Evolutionary conservation across 2,329 filamentous ascomycete genomes (phyloP).

Genomic region (Elsinoe necatrix): DNA sequence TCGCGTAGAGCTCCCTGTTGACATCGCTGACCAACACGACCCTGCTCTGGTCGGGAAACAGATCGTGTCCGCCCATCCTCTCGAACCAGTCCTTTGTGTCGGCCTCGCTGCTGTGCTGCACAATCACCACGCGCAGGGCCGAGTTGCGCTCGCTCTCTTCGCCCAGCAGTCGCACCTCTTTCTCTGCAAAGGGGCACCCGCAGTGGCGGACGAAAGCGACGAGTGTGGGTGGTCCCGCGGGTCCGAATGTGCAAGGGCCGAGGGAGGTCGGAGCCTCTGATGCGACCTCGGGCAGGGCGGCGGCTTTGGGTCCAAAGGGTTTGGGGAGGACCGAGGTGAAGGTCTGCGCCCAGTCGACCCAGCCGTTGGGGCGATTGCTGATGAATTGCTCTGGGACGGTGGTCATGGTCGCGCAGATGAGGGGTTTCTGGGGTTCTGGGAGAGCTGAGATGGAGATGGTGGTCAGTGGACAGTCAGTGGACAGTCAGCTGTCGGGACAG

Average conservation of each 20-base stretch:
- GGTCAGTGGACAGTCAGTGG: background rate
- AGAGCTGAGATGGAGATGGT: background rate
- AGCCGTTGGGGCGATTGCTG: slow-evolving; percentile 13
- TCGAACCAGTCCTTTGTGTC: slow-evolving; percentile 51
- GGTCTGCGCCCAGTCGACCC: slow-evolving; percentile 13
- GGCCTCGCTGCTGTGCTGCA: slow-evolving; percentile 50
- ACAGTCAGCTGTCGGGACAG: background rate
- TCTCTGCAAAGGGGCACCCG: slow-evolving; percentile 59
- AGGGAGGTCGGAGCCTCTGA: slow-evolving; percentile 14
- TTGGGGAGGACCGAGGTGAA: slow-evolving; percentile 17
- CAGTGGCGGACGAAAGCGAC: slow-evolving; percentile 64
- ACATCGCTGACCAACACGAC: slow-evolving; percentile 51
- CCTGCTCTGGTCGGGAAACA: slow-evolving; percentile 21
- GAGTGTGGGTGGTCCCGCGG: slow-evolving; percentile 44
- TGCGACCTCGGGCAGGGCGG: slow-evolving; percentile 16
- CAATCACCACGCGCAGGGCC: slow-evolving; percentile 49
- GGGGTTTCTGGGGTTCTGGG: background rate
- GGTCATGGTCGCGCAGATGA: slow-evolving; percentile 8
- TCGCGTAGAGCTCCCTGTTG: slow-evolving; percentile 51
- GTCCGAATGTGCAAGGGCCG: slow-evolving; percentile 5
- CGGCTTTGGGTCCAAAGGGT: slow-evolving; percentile 1
- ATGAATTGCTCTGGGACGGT: slow-evolving; percentile 16
- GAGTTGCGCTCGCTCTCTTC: slow-evolving; percentile 44
- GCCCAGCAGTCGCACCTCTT: slow-evolving; percentile 43
- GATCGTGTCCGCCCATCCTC: slow-evolving; percentile 16